Evolutionary conservation across 129 eudicot genomes (phyloP).

Genomic region (Solidago caesia): DNA sequence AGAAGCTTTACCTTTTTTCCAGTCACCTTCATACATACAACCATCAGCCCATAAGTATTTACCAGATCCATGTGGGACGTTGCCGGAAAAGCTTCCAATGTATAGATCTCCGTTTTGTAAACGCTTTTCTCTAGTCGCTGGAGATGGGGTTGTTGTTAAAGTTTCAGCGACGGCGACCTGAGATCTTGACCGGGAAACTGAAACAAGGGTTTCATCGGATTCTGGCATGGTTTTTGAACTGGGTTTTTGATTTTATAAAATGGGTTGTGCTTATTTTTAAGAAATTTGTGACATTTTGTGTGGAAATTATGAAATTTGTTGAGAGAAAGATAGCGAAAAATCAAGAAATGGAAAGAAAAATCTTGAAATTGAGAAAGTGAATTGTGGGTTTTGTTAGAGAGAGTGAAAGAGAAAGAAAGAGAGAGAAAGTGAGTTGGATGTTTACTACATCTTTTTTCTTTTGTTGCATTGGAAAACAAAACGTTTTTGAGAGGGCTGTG

Average conservation of each 20-base stretch:
- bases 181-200: constrained; percentile 54
- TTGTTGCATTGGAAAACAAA: constrained; percentile 6
- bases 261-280: constrained; percentile 6
- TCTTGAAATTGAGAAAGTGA: constrained; percentile 31
- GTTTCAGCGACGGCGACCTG: constrained; percentile 49
- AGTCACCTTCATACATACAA: constrained; percentile 96
- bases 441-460: constrained; percentile 19
- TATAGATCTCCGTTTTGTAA: constrained; percentile 89
- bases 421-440: constrained; percentile 11
- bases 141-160: constrained; percentile 21
- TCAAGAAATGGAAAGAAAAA: constrained; percentile 12
- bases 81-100: constrained; percentile 67
- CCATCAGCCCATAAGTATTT: constrained; percentile 93
- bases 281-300: constrained; percentile 26
- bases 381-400: constrained; percentile 2
- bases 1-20: constrained; percentile 80
- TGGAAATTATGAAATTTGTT: constrained; percentile 8
- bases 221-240: constrained; percentile 50
- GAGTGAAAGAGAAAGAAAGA: constrained; percentile 22
- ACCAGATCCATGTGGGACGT: constrained; percentile 89
- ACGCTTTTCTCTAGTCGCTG: constrained; percentile 43
- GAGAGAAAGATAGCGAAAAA: constrained; percentile 21
- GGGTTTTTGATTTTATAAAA: not conserved
- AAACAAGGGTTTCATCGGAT: constrained; percentile 36
- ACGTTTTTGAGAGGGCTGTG: not conserved